Base-by-base conservation (phyloP, 345 rosid species). In the Punica granatum region DNA sequence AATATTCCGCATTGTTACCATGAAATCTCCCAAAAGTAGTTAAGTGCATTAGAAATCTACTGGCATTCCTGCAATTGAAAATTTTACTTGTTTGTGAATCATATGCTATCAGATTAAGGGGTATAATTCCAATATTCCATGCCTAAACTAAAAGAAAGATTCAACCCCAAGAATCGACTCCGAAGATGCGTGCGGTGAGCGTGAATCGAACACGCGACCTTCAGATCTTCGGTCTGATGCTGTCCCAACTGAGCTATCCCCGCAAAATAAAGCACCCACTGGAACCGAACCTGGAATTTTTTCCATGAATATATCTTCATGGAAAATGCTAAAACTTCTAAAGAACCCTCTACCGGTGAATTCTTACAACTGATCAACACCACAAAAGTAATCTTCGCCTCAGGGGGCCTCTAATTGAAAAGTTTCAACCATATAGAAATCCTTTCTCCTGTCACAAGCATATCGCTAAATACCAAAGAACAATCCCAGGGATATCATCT, bases 171-270 rank as follows among this genome's bases (percentile, higher is more conserved):
- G 66, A 37, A 37, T 63, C 66, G 49, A 63, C 66, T 63, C 66
- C 66, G 49, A 63, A 63, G 66, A 63, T 63, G 66, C 66, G 31
- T 85, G 92, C 92, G 90, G 96, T 86, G 96, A 85, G 82, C 96
- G 84, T 88, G 85, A 87, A 86, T 81, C 88, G 97, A 90, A 90
- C 92, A 88, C 88, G 88, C 84, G 96, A 78, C 97, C 96, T 85
- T 87, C 91, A 88, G 92, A 91, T 91, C 96, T 88, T 91, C 96
- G 85, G 88, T 87, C 97, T 88, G 90, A 90, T 82, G 94, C 96
- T 87, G 88, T 86, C 93, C 93, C 97, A 86, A 88, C 92, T 88
- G 90, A 88, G 92, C 96, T 90, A 90, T 84, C 91, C 90, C 91
- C 91, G 86, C 92, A 63, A 36, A 63, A 36, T 37, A 25, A 31